phyloP scores from a whole-genome alignment of 2,329 filamentous ascomycete species.

The Aspergillus sp. region DNA sequence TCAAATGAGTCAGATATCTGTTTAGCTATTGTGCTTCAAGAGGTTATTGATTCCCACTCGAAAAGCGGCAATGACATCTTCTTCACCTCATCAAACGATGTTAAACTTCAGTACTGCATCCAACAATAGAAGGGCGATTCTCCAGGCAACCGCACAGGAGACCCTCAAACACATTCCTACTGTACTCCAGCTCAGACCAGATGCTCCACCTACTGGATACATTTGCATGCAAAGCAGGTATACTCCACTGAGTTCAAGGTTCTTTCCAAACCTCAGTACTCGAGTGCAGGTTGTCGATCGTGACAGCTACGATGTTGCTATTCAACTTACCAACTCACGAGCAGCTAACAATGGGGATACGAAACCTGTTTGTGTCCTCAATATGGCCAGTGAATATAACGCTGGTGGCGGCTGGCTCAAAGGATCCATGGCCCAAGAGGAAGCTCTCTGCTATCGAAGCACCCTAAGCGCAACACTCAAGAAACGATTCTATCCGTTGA shows the following conservation, averaged over 20 bases:
- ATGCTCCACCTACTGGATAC: slow-evolving; percentile 40
- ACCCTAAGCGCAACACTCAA: slow-evolving; percentile 44
- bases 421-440: slow-evolving; percentile 67
- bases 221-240: slow-evolving; percentile 39
- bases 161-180: slow-evolving; percentile 50
- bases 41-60: not conserved
- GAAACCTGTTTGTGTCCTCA: slow-evolving; percentile 59
- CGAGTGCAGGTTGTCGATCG: slow-evolving; percentile 54
- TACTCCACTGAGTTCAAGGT: slow-evolving; percentile 39
- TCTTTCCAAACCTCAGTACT: slow-evolving; percentile 45
- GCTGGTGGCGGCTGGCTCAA: slow-evolving; percentile 65
- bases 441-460: slow-evolving; percentile 66
- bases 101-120: not conserved
- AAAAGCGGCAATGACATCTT: too few species aligned
- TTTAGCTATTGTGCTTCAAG: not conserved
- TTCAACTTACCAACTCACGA: slow-evolving; percentile 34
- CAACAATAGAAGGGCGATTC: slow-evolving; percentile 18
- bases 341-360: slow-evolving; percentile 26
- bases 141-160: slow-evolving; percentile 49
- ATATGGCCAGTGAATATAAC: slow-evolving; percentile 60
- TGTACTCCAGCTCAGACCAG: slow-evolving; percentile 48
- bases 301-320: slow-evolving; percentile 60
- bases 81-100: not conserved
- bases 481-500: slow-evolving; percentile 54
- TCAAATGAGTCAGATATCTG: not conserved